Conservation (phyloP, 768 basidiomycete genomes). For the Boletus edulis region DNA sequence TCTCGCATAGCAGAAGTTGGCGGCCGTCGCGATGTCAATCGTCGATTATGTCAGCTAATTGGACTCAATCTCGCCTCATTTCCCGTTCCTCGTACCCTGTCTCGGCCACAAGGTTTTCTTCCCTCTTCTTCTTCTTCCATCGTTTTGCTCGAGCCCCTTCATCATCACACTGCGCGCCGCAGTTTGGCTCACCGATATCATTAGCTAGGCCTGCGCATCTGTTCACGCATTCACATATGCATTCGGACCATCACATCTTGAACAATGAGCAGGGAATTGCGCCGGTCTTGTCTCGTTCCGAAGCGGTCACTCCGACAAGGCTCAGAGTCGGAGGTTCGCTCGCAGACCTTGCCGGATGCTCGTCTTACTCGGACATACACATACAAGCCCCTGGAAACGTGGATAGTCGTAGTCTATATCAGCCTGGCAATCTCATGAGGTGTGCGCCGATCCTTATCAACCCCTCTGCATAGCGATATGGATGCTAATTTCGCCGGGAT, state of each 20-base stretch:
- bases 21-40: constrained; percentile 8
- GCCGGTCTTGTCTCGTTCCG: constrained; percentile 4
- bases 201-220: neutral
- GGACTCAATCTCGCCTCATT: constrained; percentile 11
- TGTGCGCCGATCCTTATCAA: constrained; percentile 5
- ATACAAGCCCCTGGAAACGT: constrained; percentile 15
- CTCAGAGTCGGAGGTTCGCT: constrained; percentile 6
- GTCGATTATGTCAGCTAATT: constrained; percentile 22
- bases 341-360: constrained; percentile 13
- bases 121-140: neutral
- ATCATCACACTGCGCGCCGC: neutral
- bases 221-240: constrained; percentile 7
- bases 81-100: constrained; percentile 3
- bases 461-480: neutral
- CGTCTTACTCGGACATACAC: constrained; percentile 14
- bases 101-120: constrained; percentile 2
- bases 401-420: constrained; percentile 3
- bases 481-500: neutral
- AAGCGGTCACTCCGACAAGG: constrained; percentile 11
- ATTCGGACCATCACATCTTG: constrained; percentile 3
- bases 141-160: neutral
- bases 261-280: constrained; percentile 1
- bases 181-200: neutral
- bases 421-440: constrained; percentile 10
- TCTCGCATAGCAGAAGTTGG: neutral